Evolutionary conservation across 2,329 filamentous ascomycete genomes (phyloP).

Genomic region (Aspergillus aculeatinus): DNA sequence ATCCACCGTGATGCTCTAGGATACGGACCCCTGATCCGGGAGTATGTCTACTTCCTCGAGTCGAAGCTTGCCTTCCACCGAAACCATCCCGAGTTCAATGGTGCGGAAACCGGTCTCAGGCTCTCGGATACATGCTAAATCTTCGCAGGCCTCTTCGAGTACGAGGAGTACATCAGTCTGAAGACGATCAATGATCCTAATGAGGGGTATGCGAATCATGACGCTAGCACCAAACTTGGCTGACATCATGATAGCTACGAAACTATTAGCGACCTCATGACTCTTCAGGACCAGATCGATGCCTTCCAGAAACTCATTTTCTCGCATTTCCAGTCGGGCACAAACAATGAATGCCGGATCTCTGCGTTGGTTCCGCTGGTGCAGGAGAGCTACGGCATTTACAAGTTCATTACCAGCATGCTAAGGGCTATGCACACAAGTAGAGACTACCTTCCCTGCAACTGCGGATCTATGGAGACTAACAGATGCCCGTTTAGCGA

Average conservation of each 20-base stretch:
- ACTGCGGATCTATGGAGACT: neutral
- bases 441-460: conserved; percentile 44
- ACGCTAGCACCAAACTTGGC: neutral
- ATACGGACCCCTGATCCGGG: conserved; percentile 87
- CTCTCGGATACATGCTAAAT: conserved; percentile 2
- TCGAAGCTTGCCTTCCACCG: conserved; percentile 96
- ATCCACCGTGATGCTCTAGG: conserved; percentile 40
- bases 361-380: conserved; percentile 90
- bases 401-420: conserved; percentile 99
- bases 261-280: conserved; percentile 95
- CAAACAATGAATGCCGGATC: conserved; percentile 95
- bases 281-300: conserved; percentile 95
- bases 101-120: conserved; percentile 41
- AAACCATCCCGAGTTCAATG: conserved; percentile 96
- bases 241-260: conserved; percentile 59
- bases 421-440: conserved; percentile 94
- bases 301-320: conserved; percentile 98
- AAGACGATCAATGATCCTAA: conserved; percentile 99
- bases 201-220: conserved; percentile 65
- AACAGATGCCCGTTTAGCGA: conserved; percentile 53
- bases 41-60: conserved; percentile 94
- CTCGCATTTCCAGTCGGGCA: conserved; percentile 86
- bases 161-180: conserved; percentile 97
- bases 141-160: conserved; percentile 75
- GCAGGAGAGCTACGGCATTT: conserved; percentile 97